Conservation (phyloP, 176 grass and related monocot species). For the Thinopyrum elongatum region DNA sequence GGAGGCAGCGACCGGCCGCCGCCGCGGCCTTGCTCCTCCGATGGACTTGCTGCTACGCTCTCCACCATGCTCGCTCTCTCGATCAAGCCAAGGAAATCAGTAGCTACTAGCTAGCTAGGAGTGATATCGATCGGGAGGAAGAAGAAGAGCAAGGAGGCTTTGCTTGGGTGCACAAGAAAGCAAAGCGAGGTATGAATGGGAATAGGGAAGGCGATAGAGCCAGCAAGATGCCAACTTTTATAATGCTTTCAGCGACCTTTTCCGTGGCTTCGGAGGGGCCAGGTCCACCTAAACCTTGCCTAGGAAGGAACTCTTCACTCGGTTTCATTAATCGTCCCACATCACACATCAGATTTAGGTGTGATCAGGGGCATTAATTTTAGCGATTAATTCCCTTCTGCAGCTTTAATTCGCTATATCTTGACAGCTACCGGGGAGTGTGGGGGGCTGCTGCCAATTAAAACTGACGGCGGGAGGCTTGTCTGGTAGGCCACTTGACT, state of each 20-base stretch:
- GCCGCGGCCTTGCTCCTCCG: slow-evolving; percentile 17
- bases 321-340: slow-evolving; percentile 22
- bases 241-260: slow-evolving; percentile 10
- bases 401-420: slow-evolving; percentile 1
- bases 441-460: not conserved
- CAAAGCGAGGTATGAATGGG: not conserved
- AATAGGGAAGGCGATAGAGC: slow-evolving; percentile 19
- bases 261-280: not conserved
- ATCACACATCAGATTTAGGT: slow-evolving; percentile 7
- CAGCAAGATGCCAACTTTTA: slow-evolving; percentile 28
- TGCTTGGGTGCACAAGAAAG: slow-evolving; percentile 25
- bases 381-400: not conserved
- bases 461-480: slow-evolving; percentile 26
- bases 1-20: slow-evolving; percentile 40
- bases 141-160: not conserved
- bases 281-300: slow-evolving; percentile 26
- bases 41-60: not conserved
- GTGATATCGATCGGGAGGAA: not conserved
- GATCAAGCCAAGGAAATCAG: not conserved
- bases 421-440: not conserved
- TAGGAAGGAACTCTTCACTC: slow-evolving; percentile 40
- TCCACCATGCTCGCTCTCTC: slow-evolving; percentile 17
- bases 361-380: slow-evolving; percentile 3
- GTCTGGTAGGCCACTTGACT: not conserved
- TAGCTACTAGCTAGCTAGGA: not conserved